Evolutionary conservation across 306 rosid genomes (phyloP).

Genomic region (Alnus glutinosa): DNA sequence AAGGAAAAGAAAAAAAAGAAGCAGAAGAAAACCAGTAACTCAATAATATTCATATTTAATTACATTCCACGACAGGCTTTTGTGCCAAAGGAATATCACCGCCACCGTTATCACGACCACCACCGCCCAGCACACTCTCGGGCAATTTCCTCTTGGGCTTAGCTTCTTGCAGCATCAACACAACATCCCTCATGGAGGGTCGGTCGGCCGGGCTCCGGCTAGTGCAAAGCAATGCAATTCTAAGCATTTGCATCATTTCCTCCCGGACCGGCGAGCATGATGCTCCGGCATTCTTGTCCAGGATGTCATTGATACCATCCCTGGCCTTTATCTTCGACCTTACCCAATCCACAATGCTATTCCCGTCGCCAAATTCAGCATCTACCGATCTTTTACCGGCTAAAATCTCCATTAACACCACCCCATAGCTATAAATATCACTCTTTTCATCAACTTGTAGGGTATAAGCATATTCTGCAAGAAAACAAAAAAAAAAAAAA

Average conservation of each 20-base stretch:
- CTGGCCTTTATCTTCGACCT: constrained; percentile 56
- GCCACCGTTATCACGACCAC: constrained; percentile 17
- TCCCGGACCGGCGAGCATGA: constrained; percentile 60
- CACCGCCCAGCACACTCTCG: constrained; percentile 16
- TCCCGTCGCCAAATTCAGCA: constrained; percentile 82
- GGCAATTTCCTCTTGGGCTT: constrained; percentile 72
- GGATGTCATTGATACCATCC: constrained; percentile 49
- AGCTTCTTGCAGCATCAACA: constrained; percentile 82
- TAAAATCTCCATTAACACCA: constrained; percentile 76
- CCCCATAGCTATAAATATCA: constrained; percentile 86
- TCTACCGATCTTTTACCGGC: constrained; percentile 66
- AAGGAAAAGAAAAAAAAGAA: background rate
- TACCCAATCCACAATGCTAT: constrained; percentile 89
- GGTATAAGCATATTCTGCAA: constrained; percentile 86
- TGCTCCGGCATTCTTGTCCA: constrained; percentile 74
- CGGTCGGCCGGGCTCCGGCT: constrained; percentile 77
- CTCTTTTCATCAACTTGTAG: constrained; percentile 96
- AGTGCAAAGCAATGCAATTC: constrained; percentile 82
- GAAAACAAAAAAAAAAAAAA: background rate
- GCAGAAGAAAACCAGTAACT: constrained; percentile 1
- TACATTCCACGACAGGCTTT: constrained; percentile 45
- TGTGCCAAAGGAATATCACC: constrained; percentile 52
- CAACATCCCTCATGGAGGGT: constrained; percentile 91
- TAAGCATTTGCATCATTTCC: constrained; percentile 88
- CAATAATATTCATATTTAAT: constrained; percentile 45